Evolutionary conservation across 2,329 filamentous ascomycete species (phyloP).

Genomic region (Arthroderma uncinatum): DNA sequence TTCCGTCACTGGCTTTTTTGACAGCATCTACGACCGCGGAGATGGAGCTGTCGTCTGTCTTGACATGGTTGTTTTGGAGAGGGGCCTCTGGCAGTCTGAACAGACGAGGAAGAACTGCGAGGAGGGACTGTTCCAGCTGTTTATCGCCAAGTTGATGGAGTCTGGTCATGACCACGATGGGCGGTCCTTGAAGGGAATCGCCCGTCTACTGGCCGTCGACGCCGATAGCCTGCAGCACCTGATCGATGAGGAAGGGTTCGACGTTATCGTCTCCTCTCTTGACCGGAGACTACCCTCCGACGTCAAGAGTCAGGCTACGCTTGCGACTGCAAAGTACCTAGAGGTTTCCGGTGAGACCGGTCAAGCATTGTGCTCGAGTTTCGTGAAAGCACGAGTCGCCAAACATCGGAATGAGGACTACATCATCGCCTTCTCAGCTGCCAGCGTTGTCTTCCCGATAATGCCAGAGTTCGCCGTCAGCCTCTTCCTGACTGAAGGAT

Average conservation of each 20-base stretch:
- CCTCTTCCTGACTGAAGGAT: slow-evolving; percentile 80
- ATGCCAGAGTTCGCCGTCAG: slow-evolving; percentile 62
- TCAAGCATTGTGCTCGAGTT: slow-evolving; percentile 56
- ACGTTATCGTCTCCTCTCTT: slow-evolving; percentile 74
- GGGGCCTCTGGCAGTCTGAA: slow-evolving; percentile 36
- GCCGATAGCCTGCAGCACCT: slow-evolving; percentile 38
- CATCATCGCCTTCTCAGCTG: slow-evolving; percentile 87
- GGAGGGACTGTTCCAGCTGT: slow-evolving; percentile 46
- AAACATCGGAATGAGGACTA: slow-evolving; percentile 77
- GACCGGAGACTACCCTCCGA: slow-evolving; percentile 67
- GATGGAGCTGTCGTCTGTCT: slow-evolving; percentile 38
- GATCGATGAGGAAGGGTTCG: slow-evolving; percentile 60
- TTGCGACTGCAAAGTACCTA: slow-evolving; percentile 73
- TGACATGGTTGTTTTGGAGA: slow-evolving; percentile 37
- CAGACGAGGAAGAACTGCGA: slow-evolving; percentile 35
- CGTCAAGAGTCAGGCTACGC: slow-evolving; percentile 67
- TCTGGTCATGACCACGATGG: slow-evolving; percentile 65
- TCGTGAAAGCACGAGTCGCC: slow-evolving; percentile 60
- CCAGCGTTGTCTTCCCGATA: slow-evolving; percentile 76
- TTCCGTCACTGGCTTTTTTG: slow-evolving; percentile 39
- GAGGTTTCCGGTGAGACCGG: slow-evolving; percentile 64
- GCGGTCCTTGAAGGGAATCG: slow-evolving; percentile 49
- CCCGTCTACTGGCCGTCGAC: slow-evolving; percentile 47
- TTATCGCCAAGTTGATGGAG: slow-evolving; percentile 82
- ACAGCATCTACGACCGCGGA: slow-evolving; percentile 39